Evolutionary conservation across 495 filamentous ascomycete species (phyloP), one percentile per base, ranked within the genome.

Genomic region (Penicillium turbatum): DNA sequence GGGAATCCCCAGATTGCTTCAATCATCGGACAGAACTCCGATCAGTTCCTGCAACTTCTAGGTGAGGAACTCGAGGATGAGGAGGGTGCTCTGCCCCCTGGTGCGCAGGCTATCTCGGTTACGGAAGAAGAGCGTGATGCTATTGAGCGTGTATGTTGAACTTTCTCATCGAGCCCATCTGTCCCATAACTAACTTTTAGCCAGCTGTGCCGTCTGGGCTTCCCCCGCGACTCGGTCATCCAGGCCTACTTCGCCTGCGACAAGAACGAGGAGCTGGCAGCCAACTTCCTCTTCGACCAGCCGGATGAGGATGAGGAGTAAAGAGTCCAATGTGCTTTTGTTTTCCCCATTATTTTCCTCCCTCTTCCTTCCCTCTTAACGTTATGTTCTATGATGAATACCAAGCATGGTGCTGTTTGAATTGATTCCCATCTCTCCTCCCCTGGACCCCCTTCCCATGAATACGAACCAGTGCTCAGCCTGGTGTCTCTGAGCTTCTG

Each of bases 191-290:
- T 74, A 48, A 69, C 76, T 76, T 76, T 17, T 10, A n/a, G 35
- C 11, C 51, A 96, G 90, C 77, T 98, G 57, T 92, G 89, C 68
- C 85, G 85, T 51, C 83, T 98, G 27, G 93, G 93, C 10, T 98
- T 98, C 69, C 82, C 91, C 47, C 86, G 92, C 27, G 92, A 97
- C 61, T 81, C 87, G 59, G 95, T 92, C 38, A 96, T 98, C 66
- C 93, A 98, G 75, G 93, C 93, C 11, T 98, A 97, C 75, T 97
- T 98, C 68, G 93, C 93, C 6, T 98, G 93, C 69, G 93, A 98
- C 72, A 98, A 97, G 79, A 97, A 98, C 69, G 93, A 98, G 71
- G 93, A 98, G 68, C 77, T 97, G 32, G 92, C 93, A 3, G 93
- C 93, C 29, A 98, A 98, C 66, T 97, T 97, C 72, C 78, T 98